Percentiles rank a stretch among this genome's conserved stretches.
Evolutionary conservation across 805 yeast genomes (phyloP).

Genomic region (Kodamaea nitidulidarum): DNA sequence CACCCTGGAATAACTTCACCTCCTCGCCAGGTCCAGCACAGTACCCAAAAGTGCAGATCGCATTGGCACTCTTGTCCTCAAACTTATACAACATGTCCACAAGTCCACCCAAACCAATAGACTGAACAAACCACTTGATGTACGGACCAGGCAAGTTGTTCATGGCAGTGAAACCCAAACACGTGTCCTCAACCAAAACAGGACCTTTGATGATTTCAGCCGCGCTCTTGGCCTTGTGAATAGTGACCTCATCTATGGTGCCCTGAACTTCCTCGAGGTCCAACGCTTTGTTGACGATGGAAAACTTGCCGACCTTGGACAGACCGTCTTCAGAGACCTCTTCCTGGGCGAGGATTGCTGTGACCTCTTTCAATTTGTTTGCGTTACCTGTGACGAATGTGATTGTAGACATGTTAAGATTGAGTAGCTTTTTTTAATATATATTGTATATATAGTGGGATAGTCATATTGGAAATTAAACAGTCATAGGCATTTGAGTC

Average conservation of each 20-base stretch:
- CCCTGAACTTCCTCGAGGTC: constrained; percentile 95
- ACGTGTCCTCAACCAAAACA: constrained; percentile 93
- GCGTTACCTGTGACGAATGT: constrained; percentile 86
- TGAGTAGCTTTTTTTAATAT: no score
- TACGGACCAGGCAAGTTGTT: constrained; percentile 91
- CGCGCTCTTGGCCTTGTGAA: constrained; percentile 74
- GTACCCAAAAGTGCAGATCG: constrained; percentile 89
- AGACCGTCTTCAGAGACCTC: constrained; percentile 15
- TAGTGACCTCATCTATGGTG: constrained; percentile 73
- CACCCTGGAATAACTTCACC: constrained; percentile 79
- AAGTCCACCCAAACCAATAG: constrained; percentile 72
- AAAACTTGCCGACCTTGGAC: constrained; percentile 43
- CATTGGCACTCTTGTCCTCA: constrained; percentile 79
- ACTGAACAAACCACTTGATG: constrained; percentile 82
- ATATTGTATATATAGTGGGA: no score
- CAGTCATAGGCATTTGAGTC: no score
- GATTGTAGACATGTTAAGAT: constrained; percentile 32
- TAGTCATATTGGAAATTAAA: no score
- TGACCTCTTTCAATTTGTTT: constrained; percentile 83
- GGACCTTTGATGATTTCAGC: constrained; percentile 65
- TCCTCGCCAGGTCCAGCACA: constrained; percentile 75
- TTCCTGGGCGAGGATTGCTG: constrained; percentile 57
- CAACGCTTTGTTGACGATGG: constrained; percentile 57
- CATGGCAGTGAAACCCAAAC: constrained; percentile 76
- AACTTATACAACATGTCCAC: constrained; percentile 76